Conservation (phyloP, 106 monocot species). For the Cymbidium sinense region DNA sequence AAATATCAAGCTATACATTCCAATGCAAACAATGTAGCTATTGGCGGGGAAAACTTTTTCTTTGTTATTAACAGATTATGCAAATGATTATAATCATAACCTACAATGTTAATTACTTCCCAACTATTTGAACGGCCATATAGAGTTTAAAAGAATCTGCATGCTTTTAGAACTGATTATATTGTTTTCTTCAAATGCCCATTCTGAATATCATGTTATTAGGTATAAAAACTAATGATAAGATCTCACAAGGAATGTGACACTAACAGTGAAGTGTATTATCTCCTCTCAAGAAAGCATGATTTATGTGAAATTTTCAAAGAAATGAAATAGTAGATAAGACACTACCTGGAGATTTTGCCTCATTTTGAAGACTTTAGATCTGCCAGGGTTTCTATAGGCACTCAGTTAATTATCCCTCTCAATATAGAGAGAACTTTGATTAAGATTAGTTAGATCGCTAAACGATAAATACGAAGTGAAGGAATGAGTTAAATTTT, state of each 20-base stretch:
- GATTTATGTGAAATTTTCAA: too few relatives aligned
- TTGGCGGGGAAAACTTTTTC: not conserved
- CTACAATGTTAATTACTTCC: not conserved
- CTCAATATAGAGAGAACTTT: too few relatives aligned
- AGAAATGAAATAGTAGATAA: too few relatives aligned
- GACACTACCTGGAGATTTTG: too few relatives aligned
- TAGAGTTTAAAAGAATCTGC: not conserved
- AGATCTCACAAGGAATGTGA: not conserved
- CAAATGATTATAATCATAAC: not conserved
- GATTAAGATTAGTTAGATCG: too few relatives aligned
- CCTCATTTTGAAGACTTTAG: too few relatives aligned
- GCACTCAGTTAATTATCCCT: too few relatives aligned
- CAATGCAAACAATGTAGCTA: not conserved
- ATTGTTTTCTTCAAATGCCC: not conserved
- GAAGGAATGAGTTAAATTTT: too few relatives aligned
- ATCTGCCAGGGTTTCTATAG: too few relatives aligned
- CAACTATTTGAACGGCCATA: not conserved
- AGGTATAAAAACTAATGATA: not conserved
- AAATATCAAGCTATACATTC: not conserved
- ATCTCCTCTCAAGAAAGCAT: too few relatives aligned
- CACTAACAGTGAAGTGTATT: too few relatives aligned
- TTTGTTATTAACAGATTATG: not conserved
- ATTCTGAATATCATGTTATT: not conserved
- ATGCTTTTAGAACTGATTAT: not conserved
- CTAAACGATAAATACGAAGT: too few relatives aligned